These are phyloP conservation scores for Pholiota adiposa DNA, from an alignment of 1,284 basidiomycete genomes.

Conservation along the genomic window DNA sequence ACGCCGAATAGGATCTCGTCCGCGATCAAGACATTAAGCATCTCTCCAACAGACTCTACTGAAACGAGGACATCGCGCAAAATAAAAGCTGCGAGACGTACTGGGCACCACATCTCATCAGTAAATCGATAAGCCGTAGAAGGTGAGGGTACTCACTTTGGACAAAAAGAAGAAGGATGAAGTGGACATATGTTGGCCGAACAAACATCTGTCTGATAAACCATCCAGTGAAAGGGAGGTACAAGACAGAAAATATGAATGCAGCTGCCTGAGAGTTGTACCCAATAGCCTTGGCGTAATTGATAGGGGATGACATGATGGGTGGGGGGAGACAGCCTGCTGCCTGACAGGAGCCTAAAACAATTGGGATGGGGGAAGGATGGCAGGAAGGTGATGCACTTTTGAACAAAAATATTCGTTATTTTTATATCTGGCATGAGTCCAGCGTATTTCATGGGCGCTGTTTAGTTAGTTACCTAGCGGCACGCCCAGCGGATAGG, in stretches of 20 bases:
- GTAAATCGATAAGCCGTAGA: neutral
- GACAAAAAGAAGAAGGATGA: slow-evolving; percentile 50
- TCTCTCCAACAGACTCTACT: slow-evolving; percentile 29
- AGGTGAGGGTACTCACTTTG: slow-evolving; percentile 37
- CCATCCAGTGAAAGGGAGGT: slow-evolving; percentile 40
- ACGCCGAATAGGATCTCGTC: slow-evolving; percentile 36
- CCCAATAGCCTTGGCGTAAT: slow-evolving; percentile 45
- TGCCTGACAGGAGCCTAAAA: neutral
- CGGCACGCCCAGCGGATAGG: neutral
- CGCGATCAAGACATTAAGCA: slow-evolving; percentile 31
- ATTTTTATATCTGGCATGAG: neutral
- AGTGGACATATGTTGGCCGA: slow-evolving; percentile 45
- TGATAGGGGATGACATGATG: slow-evolving; percentile 15
- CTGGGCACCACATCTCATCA: slow-evolving; percentile 24
- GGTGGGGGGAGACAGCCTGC: too few species aligned
- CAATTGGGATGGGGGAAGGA: neutral
- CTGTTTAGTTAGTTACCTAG: neutral
- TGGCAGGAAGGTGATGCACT: neutral
- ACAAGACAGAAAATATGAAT: slow-evolving; percentile 48
- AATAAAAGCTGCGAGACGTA: slow-evolving; percentile 37
- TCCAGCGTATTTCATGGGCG: neutral
- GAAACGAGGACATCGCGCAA: slow-evolving; percentile 37
- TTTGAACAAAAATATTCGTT: neutral
- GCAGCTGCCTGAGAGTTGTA: slow-evolving; percentile 49
- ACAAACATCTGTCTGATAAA: slow-evolving; percentile 41